A percentile compares a stretch with the other conserved stretches of the same genome.
These are phyloP conservation scores for Tylopilus rubrobrunneus DNA, from an alignment of 768 basidiomycete species.

Conservation along the genomic window DNA sequence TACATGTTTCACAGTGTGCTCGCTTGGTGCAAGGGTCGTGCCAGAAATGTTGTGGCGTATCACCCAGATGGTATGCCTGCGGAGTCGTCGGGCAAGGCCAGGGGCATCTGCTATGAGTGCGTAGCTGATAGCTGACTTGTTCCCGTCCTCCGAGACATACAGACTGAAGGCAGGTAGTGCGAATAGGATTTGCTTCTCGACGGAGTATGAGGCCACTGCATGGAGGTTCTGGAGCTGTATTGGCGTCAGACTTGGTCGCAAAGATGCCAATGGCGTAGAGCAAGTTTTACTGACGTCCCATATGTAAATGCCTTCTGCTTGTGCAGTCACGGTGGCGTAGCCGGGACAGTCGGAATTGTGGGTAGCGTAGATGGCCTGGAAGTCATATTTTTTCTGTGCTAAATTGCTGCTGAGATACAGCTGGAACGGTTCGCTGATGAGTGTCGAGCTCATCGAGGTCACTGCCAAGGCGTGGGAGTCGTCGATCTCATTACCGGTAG, in stretches of 20 bases:
- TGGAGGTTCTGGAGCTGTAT: conserved; percentile 61
- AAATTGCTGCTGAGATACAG: conserved; percentile 23
- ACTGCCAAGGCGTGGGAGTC: conserved; percentile 20
- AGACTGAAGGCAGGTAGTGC: conserved; percentile 53
- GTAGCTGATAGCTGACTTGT: conserved; percentile 48
- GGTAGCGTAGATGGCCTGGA: conserved; percentile 18
- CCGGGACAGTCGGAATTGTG: conserved; percentile 38
- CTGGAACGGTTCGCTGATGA: conserved; percentile 31
- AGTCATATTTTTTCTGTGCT: not conserved
- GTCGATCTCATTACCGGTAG: not conserved
- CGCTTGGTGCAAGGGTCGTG: conserved; percentile 26
- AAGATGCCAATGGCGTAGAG: not conserved
- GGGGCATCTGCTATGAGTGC: conserved; percentile 48
- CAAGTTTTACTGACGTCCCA: conserved; percentile 51
- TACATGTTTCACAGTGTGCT: conserved; percentile 45
- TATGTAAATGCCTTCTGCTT: conserved; percentile 73
- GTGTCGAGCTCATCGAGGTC: conserved; percentile 26
- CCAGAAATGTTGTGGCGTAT: conserved; percentile 56
- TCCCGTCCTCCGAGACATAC: conserved; percentile 30
- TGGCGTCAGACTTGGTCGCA: conserved; percentile 9
- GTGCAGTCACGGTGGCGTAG: conserved; percentile 63
- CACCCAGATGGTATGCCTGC: conserved; percentile 53
- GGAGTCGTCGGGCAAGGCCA: conserved; percentile 38
- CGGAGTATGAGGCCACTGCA: conserved; percentile 63
- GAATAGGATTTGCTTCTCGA: conserved; percentile 63